A percentile compares a stretch with the other conserved stretches of the same genome.
These are phyloP conservation scores for Gymnopus androsaceus DNA, from an alignment of 1,284 basidiomycete genomes.

Conservation along the genomic window DNA sequence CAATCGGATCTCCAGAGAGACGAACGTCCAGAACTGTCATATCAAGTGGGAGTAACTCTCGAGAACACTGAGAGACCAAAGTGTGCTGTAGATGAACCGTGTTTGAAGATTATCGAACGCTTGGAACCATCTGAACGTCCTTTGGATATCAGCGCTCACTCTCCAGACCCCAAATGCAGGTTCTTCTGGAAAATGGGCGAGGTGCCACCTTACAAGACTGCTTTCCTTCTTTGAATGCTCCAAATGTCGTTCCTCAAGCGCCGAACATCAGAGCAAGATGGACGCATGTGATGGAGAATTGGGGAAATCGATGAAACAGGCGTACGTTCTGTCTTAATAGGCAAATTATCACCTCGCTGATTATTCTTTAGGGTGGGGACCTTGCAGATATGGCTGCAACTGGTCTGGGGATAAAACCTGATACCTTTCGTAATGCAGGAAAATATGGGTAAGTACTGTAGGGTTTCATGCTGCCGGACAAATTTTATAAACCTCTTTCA, in stretches of 20 bases:
- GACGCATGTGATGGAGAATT: constrained; percentile 72
- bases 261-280: constrained; percentile 59
- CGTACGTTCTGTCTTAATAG: constrained; percentile 54
- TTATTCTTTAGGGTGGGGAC: constrained; percentile 64
- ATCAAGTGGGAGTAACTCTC: constrained; percentile 84
- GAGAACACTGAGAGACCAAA: constrained; percentile 94
- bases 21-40: constrained; percentile 76
- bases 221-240: constrained; percentile 74
- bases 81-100: constrained; percentile 78
- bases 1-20: constrained; percentile 65
- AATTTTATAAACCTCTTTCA: constrained; percentile 33
- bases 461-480: not conserved
- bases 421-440: constrained; percentile 75
- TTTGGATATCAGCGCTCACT: constrained; percentile 75
- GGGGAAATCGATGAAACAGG: constrained; percentile 85
- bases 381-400: constrained; percentile 83
- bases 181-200: constrained; percentile 91
- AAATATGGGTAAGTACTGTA: constrained; percentile 66
- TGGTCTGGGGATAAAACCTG: constrained; percentile 72
- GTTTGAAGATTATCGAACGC: constrained; percentile 67
- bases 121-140: constrained; percentile 80
- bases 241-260: constrained; percentile 76
- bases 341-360: not conserved
- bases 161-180: constrained; percentile 88
- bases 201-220: constrained; percentile 74